Conservation (phyloP, 1,139 yeast genomes). For the Blastobotrys buckinghamii region DNA sequence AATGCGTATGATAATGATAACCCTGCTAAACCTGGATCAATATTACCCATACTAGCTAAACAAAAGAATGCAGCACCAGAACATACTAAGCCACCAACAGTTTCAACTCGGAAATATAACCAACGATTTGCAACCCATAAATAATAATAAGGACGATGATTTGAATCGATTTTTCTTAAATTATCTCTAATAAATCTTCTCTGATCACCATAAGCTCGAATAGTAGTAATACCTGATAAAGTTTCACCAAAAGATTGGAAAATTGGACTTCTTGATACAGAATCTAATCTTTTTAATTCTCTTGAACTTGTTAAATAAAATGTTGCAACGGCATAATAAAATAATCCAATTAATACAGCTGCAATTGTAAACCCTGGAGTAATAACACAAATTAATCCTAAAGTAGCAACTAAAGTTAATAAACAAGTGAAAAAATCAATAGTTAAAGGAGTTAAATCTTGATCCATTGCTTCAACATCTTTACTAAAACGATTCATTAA, state of each 20-base stretch:
- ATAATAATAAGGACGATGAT: slow-evolving; percentile 87
- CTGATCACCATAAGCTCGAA: slow-evolving; percentile 94
- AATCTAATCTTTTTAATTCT: slow-evolving; percentile 85
- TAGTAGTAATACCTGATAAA: slow-evolving; percentile 86
- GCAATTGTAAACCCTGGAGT: slow-evolving; percentile 82
- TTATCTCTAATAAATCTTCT: slow-evolving; percentile 78
- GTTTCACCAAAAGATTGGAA: slow-evolving; percentile 97
- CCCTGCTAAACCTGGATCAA: slow-evolving; percentile 96
- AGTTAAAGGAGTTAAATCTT: slow-evolving; percentile 78
- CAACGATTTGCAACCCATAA: slow-evolving; percentile 96
- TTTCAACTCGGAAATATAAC: slow-evolving; percentile 79
- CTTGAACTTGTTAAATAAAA: slow-evolving; percentile 79
- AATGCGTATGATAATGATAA: slow-evolving; percentile 87
- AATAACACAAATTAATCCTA: slow-evolving; percentile 65
- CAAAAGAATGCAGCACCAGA: slow-evolving; percentile 79
- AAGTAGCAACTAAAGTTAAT: slow-evolving; percentile 56
- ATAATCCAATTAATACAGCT: slow-evolving; percentile 55
- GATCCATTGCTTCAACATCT: slow-evolving; percentile 91
- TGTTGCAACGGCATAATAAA: slow-evolving; percentile 67
- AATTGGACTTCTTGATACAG: slow-evolving; percentile 87
- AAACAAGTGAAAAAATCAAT: slow-evolving; percentile 62
- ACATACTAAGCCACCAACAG: slow-evolving; percentile 77
- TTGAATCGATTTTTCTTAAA: slow-evolving; percentile 69
- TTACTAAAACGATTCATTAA: slow-evolving; percentile 95
- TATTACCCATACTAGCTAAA: slow-evolving; percentile 50